Evolutionary conservation across 805 yeast genomes (phyloP).

Genomic region (Ogataea trehalophila): DNA sequence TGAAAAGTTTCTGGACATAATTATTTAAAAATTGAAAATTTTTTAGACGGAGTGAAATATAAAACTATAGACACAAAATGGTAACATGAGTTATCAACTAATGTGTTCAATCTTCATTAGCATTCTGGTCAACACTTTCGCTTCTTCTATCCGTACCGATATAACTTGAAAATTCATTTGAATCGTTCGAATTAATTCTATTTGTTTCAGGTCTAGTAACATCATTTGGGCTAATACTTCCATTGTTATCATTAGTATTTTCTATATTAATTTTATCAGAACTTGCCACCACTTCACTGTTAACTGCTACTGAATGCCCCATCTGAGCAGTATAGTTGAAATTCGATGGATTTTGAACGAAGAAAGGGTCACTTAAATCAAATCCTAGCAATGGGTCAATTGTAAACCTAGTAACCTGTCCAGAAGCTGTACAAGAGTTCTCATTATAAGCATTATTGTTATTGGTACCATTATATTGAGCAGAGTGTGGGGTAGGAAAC

Average conservation of each 20-base stretch:
- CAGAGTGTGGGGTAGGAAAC: slow-evolving; percentile 16
- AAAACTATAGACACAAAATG: too few species aligned
- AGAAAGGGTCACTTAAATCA: slow-evolving; percentile 44
- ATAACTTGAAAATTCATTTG: slow-evolving; percentile 14
- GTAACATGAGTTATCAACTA: too few species aligned
- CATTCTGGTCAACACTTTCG: slow-evolving; percentile 5
- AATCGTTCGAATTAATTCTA: slow-evolving; percentile 18
- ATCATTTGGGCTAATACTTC: neutral
- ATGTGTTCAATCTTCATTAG: too few species aligned
- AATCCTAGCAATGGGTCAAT: slow-evolving; percentile 38
- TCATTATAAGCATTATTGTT: slow-evolving; percentile 3
- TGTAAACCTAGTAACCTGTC: slow-evolving; percentile 4
- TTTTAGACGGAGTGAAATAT: too few species aligned
- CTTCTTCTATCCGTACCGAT: slow-evolving; percentile 9
- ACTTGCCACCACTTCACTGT: neutral
- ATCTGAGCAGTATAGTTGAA: slow-evolving; percentile 31
- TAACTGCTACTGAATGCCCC: slow-evolving; percentile 8
- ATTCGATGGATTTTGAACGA: slow-evolving; percentile 46
- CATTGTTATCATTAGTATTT: neutral
- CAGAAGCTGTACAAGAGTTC: slow-evolving; percentile 6
- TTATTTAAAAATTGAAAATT: too few species aligned
- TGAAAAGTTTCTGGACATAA: too few species aligned
- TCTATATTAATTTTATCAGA: neutral
- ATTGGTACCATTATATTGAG: slow-evolving; percentile 4
- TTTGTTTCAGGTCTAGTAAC: slow-evolving; percentile 9